Percentiles rank a stretch among this genome's conserved stretches.
phyloP scores from a whole-genome alignment of 106 monocot genomes.

The Allium fistulosum region DNA sequence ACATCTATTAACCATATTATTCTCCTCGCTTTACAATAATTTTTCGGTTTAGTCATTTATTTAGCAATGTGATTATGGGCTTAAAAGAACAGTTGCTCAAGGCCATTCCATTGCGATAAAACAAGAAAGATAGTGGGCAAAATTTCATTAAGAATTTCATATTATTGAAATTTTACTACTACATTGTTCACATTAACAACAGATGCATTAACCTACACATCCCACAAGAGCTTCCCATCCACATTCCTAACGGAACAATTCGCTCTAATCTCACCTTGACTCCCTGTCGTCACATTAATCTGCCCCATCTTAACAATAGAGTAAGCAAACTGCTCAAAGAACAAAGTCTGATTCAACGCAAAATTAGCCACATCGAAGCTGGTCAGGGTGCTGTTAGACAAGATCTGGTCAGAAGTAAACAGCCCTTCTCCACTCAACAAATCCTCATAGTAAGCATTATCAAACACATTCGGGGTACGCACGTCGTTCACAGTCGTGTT shows the following conservation, averaged over 20 bases:
- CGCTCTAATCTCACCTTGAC: not conserved
- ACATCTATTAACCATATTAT: too few species aligned
- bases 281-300: not conserved
- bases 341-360: not conserved
- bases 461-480: conserved; percentile 7
- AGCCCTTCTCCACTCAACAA: conserved; percentile 1
- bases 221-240: too few species aligned
- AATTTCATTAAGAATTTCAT: too few species aligned
- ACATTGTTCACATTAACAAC: too few species aligned
- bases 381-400: not conserved
- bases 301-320: conserved; percentile 2
- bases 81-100: too few species aligned
- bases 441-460: not conserved
- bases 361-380: not conserved
- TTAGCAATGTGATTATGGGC: too few species aligned
- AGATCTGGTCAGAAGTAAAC: conserved; percentile 5
- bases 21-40: too few species aligned
- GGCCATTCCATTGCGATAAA: too few species aligned
- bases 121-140: too few species aligned
- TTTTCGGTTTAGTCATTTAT: too few species aligned
- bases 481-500: conserved; percentile 28
- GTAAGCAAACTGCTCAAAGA: not conserved
- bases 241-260: not conserved
- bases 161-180: too few species aligned
- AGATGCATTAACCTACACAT: too few species aligned